Conservation (phyloP, 495 filamentous ascomycete genomes). For the Talaromyces borbonicus region DNA sequence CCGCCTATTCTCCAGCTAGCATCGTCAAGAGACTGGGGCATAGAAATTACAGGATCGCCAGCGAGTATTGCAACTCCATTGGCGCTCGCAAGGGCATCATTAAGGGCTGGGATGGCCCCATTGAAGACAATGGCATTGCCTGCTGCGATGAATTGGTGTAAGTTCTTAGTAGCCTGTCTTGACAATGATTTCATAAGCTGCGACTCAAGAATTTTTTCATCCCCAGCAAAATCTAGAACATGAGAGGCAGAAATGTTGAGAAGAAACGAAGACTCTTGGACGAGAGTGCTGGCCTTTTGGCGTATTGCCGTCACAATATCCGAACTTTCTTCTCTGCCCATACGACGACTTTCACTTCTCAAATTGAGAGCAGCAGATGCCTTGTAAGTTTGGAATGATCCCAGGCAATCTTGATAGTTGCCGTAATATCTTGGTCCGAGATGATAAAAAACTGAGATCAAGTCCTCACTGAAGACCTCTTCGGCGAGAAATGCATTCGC, state of each 20-base stretch:
- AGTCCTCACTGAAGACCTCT: slow-evolving; percentile 81
- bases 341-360: slow-evolving; percentile 83
- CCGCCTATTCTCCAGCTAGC: slow-evolving; percentile 87
- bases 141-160: slow-evolving; percentile 62
- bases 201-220: slow-evolving; percentile 57
- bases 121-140: slow-evolving; percentile 80
- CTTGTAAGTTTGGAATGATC: slow-evolving; percentile 92
- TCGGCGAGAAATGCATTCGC: slow-evolving; percentile 82
- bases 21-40: slow-evolving; percentile 78
- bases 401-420: slow-evolving; percentile 92
- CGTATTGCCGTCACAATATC: slow-evolving; percentile 85
- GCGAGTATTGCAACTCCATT: slow-evolving; percentile 74
- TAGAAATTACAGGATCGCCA: slow-evolving; percentile 72
- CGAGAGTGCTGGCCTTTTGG: slow-evolving; percentile 64
- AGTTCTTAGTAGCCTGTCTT: slow-evolving; percentile 57
- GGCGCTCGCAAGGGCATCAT: slow-evolving; percentile 68
- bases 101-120: slow-evolving; percentile 75
- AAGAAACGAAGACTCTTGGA: slow-evolving; percentile 75
- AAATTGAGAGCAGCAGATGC: slow-evolving; percentile 88
- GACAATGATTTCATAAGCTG: slow-evolving; percentile 69
- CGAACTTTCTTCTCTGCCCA: slow-evolving; percentile 83
- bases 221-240: slow-evolving; percentile 66
- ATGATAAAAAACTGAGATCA: slow-evolving; percentile 81
- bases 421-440: slow-evolving; percentile 86
- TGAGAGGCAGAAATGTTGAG: slow-evolving; percentile 73